These are phyloP conservation scores for Hortaea werneckii DNA, from an alignment of 2,329 filamentous ascomycete species.

Conservation along the genomic window DNA sequence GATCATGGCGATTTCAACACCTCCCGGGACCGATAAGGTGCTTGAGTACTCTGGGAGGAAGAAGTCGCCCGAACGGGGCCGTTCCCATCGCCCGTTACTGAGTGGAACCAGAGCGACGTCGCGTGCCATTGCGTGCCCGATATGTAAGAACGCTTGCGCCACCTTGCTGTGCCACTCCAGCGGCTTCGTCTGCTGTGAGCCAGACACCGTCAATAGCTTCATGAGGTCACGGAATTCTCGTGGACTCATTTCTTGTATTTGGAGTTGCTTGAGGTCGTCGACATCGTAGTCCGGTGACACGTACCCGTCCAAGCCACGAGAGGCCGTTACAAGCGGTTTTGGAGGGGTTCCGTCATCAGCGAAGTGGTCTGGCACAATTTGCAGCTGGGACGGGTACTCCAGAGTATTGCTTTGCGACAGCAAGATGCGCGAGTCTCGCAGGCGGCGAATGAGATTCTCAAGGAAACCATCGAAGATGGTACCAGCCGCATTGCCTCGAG, in stretches of 20 bases:
- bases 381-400: neutral
- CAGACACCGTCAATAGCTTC: no score
- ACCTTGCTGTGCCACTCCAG: neutral
- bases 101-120: neutral
- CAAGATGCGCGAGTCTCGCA: neutral
- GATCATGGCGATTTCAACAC: constrained; percentile 6
- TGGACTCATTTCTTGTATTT: no score
- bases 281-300: neutral
- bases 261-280: neutral
- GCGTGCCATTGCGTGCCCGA: neutral
- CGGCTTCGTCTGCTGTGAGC: no score
- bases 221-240: no score
- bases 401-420: neutral
- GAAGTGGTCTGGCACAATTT: neutral
- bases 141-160: neutral
- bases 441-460: neutral
- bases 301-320: neutral
- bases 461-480: constrained; percentile 5
- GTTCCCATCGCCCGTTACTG: neutral
- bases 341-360: neutral
- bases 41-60: constrained; percentile 5
- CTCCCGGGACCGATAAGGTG: constrained; percentile 3
- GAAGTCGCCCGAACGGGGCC: neutral
- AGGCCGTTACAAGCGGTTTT: neutral
- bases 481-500: neutral